Conservation (phyloP, 257 asterid species). For the Coffea eugenioides region DNA sequence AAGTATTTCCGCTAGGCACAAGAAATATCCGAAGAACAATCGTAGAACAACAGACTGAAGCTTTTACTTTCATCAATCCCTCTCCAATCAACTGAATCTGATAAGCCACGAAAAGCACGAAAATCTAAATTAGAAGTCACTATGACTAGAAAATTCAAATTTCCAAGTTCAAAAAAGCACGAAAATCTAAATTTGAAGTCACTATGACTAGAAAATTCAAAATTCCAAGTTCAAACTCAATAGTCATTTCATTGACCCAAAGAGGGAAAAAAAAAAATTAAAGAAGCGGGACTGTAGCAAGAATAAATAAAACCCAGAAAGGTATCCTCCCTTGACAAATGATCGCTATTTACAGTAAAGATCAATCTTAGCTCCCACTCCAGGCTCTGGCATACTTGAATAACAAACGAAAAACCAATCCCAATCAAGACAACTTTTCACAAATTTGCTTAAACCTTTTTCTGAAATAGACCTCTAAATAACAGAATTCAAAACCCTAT, state of each 20-base stretch:
- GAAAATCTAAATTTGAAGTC: slow-evolving; percentile 14
- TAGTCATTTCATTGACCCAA: not conserved
- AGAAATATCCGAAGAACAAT: not conserved
- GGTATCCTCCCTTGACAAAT: not conserved
- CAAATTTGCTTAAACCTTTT: not conserved
- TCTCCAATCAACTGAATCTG: slow-evolving; percentile 46
- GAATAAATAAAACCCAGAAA: not conserved
- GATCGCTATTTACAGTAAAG: no score
- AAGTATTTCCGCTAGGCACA: slow-evolving; percentile 19
- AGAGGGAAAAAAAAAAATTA: not conserved
- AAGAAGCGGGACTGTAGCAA: not conserved
- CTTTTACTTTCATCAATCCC: slow-evolving; percentile 30
- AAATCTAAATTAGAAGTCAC: slow-evolving; percentile 16
- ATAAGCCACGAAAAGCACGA: slow-evolving; percentile 19
- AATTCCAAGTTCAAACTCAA: not conserved
- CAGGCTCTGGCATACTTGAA: not conserved
- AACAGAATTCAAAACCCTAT: not conserved
- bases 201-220: not conserved
- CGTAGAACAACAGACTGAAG: slow-evolving; percentile 13
- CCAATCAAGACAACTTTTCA: not conserved
- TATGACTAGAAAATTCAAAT: not conserved
- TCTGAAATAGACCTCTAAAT: not conserved
- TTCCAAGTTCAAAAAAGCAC: not conserved
- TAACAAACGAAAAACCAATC: not conserved
- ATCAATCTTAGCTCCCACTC: not conserved